Evolutionary conservation across 495 filamentous ascomycete genomes (phyloP).

Genomic region (Venustampulla echinocandica): DNA sequence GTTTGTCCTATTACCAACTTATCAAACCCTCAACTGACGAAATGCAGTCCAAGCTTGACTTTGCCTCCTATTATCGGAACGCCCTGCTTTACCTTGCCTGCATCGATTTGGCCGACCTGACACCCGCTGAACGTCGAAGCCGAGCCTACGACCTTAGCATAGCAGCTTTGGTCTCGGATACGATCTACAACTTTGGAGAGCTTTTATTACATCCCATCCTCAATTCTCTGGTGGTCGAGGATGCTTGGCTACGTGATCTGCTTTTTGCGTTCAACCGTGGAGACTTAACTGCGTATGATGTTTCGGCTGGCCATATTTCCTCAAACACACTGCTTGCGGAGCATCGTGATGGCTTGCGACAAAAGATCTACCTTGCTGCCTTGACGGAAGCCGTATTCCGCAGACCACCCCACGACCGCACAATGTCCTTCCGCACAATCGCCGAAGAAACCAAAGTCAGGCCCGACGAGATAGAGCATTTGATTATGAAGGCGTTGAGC

Average conservation of each 20-base stretch:
- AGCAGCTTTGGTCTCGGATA: constrained; percentile 83
- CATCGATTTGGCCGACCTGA: constrained; percentile 70
- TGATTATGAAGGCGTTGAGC: constrained; percentile 97
- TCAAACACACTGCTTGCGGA: constrained; percentile 70
- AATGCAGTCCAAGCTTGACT: constrained; percentile 66
- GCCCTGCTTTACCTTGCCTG: constrained; percentile 97
- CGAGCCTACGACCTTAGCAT: constrained; percentile 90
- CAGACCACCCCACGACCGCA: constrained; percentile 87
- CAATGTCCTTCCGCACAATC: constrained; percentile 84
- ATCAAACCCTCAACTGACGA: constrained; percentile 13
- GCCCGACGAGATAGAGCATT: constrained; percentile 85
- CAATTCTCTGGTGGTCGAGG: constrained; percentile 54
- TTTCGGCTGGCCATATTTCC: constrained; percentile 65
- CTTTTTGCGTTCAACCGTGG: constrained; percentile 97
- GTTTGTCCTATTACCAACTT: constrained; percentile 25
- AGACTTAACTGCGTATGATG: constrained; percentile 78
- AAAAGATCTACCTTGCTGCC: constrained; percentile 95
- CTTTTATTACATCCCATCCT: constrained; percentile 95
- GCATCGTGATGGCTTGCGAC: constrained; percentile 74
- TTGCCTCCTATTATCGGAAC: constrained; percentile 92
- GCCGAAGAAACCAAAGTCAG: constrained; percentile 85
- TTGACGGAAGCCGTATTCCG: constrained; percentile 96
- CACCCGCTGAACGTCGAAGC: constrained; percentile 58
- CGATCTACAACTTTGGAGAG: constrained; percentile 99
- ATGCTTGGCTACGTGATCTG: constrained; percentile 80